Percentiles rank a stretch among this genome's conserved stretches.
phyloP scores from a whole-genome alignment of 2,329 filamentous ascomycete species.

The Apiospora koreana region DNA sequence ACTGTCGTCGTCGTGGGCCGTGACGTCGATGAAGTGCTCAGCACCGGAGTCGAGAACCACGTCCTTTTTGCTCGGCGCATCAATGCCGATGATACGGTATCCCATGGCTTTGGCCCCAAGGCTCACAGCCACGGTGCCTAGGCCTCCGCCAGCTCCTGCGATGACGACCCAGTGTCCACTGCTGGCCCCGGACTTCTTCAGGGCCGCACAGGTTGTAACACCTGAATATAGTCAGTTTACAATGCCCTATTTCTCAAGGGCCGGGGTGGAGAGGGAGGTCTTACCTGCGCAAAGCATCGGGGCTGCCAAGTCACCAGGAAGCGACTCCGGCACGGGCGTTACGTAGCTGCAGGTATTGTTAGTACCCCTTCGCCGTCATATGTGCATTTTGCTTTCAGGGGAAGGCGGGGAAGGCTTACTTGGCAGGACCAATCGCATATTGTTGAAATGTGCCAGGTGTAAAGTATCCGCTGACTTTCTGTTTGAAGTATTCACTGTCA shows the following conservation, averaged over 20 bases:
- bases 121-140: slow-evolving; percentile 54
- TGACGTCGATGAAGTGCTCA: slow-evolving; percentile 66
- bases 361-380: neutral
- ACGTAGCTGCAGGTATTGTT: slow-evolving; percentile 49
- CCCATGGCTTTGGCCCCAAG: slow-evolving; percentile 50
- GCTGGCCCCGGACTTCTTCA: slow-evolving; percentile 60
- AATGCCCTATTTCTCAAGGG: slow-evolving; percentile 6
- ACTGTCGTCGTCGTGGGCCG: slow-evolving; percentile 44
- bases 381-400: no score
- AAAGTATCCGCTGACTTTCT: slow-evolving; percentile 66
- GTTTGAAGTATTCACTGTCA: slow-evolving; percentile 15
- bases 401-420: no score
- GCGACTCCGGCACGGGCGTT: slow-evolving; percentile 65
- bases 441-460: slow-evolving; percentile 74
- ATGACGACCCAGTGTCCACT: slow-evolving; percentile 63
- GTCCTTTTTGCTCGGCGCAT: slow-evolving; percentile 61
- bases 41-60: slow-evolving; percentile 62
- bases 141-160: slow-evolving; percentile 60
- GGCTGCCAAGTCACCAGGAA: slow-evolving; percentile 62
- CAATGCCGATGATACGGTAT: slow-evolving; percentile 65
- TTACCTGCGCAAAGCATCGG: slow-evolving; percentile 57
- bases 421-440: slow-evolving; percentile 63
- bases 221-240: slow-evolving; percentile 44
- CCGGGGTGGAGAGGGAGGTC: neutral
- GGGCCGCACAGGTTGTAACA: slow-evolving; percentile 66